These are phyloP conservation scores for Colletotrichum gloeosporioides DNA, from an alignment of 2,329 filamentous ascomycete genomes.

Conservation along the genomic window DNA sequence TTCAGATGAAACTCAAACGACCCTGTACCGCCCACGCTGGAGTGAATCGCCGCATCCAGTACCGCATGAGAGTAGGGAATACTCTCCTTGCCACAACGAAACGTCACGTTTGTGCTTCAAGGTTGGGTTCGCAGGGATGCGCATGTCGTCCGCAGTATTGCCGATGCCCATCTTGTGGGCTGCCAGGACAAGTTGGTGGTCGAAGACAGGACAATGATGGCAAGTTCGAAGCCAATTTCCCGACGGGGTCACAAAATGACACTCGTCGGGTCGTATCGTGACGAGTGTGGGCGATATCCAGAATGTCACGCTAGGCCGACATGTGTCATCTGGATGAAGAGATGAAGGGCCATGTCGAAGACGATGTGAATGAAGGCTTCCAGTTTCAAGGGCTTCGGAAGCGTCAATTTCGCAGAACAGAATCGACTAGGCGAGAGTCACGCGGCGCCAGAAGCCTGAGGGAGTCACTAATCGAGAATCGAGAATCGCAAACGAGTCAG, in stretches of 20 bases:
- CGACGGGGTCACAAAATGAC: neutral
- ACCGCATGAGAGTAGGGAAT: neutral
- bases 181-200: neutral
- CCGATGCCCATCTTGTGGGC: neutral
- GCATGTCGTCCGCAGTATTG: neutral
- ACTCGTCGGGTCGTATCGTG: neutral
- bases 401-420: neutral
- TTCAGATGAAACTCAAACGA: constrained; percentile 15
- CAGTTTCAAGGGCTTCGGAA: neutral
- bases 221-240: neutral
- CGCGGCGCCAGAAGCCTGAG: neutral
- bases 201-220: neutral
- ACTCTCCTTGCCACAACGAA: neutral
- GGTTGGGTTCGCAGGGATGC: neutral
- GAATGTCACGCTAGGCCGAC: neutral
- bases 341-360: neutral
- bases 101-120: constrained; percentile 6
- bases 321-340: constrained; percentile 3
- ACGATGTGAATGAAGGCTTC: neutral
- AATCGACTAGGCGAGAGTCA: neutral
- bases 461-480: neutral
- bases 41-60: neutral
- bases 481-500: neutral
- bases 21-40: neutral
- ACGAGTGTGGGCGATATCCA: neutral